These are phyloP conservation scores for Aurantiochytrium sp. DNA, from an alignment of 108 stramenopile species.

Conservation along the genomic window DNA sequence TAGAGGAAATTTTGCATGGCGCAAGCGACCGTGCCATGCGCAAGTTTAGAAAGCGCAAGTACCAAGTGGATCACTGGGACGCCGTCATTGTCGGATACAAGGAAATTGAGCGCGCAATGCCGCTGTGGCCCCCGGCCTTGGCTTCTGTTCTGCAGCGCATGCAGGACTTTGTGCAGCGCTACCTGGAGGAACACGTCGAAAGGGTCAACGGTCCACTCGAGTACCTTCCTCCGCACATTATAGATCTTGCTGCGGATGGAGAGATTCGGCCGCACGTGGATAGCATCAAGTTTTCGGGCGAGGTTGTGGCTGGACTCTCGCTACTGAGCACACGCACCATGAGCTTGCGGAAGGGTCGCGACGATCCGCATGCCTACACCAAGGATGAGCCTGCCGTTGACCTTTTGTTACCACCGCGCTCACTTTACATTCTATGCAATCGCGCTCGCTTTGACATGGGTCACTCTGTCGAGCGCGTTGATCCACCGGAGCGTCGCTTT, in stretches of 20 bases:
- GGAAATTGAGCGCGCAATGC: conserved; percentile 60
- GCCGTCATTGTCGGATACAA: conserved; percentile 69
- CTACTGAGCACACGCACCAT: conserved; percentile 31
- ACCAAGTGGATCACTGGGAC: conserved; percentile 78
- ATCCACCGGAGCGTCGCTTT: background rate
- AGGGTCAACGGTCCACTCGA: background rate
- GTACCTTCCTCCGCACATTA: conserved; percentile 67
- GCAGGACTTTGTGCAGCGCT: conserved; percentile 40
- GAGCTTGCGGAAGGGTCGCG: background rate
- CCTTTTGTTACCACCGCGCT: background rate
- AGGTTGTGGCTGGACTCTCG: conserved; percentile 73
- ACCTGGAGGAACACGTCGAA: conserved; percentile 38
- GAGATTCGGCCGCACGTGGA: conserved; percentile 74
- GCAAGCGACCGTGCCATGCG: background rate
- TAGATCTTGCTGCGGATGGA: conserved; percentile 66
- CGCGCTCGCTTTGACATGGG: background rate
- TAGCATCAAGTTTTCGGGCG: conserved; percentile 74
- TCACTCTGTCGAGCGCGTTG: background rate
- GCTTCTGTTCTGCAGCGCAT: conserved; percentile 35
- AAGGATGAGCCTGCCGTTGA: background rate
- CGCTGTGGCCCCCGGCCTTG: conserved; percentile 24
- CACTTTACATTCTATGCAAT: background rate
- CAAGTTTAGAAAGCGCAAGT: conserved; percentile 21
- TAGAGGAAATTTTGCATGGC: background rate
- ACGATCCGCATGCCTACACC: background rate